These are phyloP conservation scores for Pseudogymnoascus sp. DNA, from an alignment of 2,329 filamentous ascomycete genomes.

Conservation along the genomic window DNA sequence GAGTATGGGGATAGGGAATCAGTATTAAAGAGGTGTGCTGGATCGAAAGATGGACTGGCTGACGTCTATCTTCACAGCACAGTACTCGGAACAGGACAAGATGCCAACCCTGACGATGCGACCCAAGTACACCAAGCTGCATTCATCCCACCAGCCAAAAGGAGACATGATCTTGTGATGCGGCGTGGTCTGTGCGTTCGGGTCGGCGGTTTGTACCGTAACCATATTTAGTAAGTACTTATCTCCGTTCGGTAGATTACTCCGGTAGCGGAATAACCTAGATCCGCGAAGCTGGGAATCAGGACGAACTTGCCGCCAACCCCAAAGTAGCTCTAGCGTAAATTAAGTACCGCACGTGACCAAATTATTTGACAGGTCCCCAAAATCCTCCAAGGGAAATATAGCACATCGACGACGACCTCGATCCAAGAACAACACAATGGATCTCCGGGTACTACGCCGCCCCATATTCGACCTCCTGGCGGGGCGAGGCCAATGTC, in stretches of 20 bases:
- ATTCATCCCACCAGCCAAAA: conserved; percentile 5
- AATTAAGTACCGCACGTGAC: background rate
- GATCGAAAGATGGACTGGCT: background rate
- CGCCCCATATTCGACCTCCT: conserved; percentile 23
- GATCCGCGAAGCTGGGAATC: background rate
- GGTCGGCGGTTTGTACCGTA: background rate
- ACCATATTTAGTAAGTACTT: background rate
- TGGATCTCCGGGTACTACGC: conserved; percentile 25
- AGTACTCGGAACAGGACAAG: background rate
- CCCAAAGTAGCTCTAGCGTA: background rate
- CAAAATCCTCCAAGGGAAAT: conserved; percentile 9
- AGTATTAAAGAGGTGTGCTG: background rate
- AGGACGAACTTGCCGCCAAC: background rate
- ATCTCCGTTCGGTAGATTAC: background rate
- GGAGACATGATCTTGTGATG: conserved; percentile 9
- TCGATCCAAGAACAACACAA: conserved; percentile 14
- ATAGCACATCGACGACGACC: conserved; percentile 8
- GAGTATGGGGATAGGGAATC: background rate
- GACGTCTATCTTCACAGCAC: background rate
- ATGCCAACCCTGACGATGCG: background rate
- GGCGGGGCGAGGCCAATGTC: conserved; percentile 21
- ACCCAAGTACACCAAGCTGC: background rate
- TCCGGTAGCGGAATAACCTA: background rate
- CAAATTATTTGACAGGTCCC: conserved; percentile 1
- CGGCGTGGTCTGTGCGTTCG: background rate